Conservation (phyloP, 495 filamentous ascomycete species). For the Xylaria scruposa region DNA sequence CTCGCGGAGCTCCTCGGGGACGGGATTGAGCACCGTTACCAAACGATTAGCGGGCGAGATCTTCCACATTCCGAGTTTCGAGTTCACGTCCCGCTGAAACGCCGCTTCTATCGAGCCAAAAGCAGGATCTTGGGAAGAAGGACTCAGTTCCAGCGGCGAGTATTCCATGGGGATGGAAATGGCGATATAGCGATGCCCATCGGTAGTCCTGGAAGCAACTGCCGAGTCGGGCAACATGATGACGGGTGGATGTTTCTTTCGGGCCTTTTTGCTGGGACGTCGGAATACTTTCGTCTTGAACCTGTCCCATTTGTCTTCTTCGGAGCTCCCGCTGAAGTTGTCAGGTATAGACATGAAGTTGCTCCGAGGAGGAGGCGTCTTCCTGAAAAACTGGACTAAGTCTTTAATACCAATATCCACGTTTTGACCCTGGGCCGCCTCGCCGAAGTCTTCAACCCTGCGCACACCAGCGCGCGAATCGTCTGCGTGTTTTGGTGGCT, state of each 20-base stretch:
- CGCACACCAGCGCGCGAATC: neutral
- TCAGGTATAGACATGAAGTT: slow-evolving; percentile 51
- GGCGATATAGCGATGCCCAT: slow-evolving; percentile 56
- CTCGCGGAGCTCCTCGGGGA: slow-evolving; percentile 38
- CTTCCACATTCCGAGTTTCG: slow-evolving; percentile 21
- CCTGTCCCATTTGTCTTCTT: slow-evolving; percentile 35
- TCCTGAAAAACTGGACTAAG: slow-evolving; percentile 51
- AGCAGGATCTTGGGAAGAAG: slow-evolving; percentile 19
- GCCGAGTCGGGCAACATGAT: slow-evolving; percentile 56
- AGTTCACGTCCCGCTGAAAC: slow-evolving; percentile 15
- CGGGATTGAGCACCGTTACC: slow-evolving; percentile 34
- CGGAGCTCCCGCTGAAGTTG: slow-evolving; percentile 32
- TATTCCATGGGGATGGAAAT: slow-evolving; percentile 57
- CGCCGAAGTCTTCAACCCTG: neutral
- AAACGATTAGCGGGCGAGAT: slow-evolving; percentile 24
- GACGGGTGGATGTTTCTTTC: slow-evolving; percentile 31
- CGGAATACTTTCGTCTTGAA: slow-evolving; percentile 35
- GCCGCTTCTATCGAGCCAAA: slow-evolving; percentile 19
- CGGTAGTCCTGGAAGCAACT: slow-evolving; percentile 48
- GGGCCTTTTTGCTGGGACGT: slow-evolving; percentile 32
- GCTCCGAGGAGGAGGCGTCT: slow-evolving; percentile 48
- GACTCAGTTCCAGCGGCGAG: slow-evolving; percentile 27
- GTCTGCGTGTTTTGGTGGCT: neutral
- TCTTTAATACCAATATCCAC: slow-evolving; percentile 29
- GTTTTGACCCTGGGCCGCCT: neutral